Evolutionary conservation across 805 yeast genomes (phyloP), one percentile per base, ranked within the genome.

Genomic region (Wickerhamiella kazuoi): DNA sequence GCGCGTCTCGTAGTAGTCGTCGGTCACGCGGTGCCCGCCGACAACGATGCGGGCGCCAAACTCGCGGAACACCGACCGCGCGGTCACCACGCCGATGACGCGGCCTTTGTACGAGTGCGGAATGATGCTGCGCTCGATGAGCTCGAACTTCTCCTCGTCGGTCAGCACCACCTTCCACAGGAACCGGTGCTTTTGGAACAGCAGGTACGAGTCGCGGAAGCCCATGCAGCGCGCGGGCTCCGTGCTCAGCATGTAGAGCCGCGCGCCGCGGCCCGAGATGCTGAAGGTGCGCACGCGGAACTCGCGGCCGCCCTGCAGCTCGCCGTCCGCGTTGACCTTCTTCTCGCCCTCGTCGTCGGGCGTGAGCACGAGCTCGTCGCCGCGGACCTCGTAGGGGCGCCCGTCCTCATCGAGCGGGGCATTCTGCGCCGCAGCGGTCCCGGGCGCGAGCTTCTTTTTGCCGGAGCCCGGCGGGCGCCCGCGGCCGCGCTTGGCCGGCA

Each of bases 201-300:
- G 65, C 39, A 84, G 64, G 52, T 87, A 84, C 2, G 94, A 81
- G 54, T 87, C 96, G 49, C 95, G 69, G 61, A 84, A 81, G 3
- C 96, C 97, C 44, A 87, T 83, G 51, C 87, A 74, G 49, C 97
- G 71, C 1, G 98, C 96, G 2, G 95, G 94, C 54, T 90, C 98
- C 0, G 97, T 86, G 2, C 94, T 77, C 36, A 90, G 71, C 94
- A 87, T 86, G 57, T 73, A 90, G 42, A 76, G 65, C 46, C 76
- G 67, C 17, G 74, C 71, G 7, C 94, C 95, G 40, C 72, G 65
- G 3, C 73, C 76, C 32, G 43, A 41, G 18, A 63, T 52, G 13
- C 60, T 61, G 50, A 63, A 63, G 3, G 68, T 62, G 23, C 68
- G 61, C 30, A 63, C 59, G 43, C 86, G 67, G 61, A 71, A 87